These are phyloP conservation scores for Huiozyma sinensis DNA, from an alignment of 805 yeast genomes.

Conservation along the genomic window DNA sequence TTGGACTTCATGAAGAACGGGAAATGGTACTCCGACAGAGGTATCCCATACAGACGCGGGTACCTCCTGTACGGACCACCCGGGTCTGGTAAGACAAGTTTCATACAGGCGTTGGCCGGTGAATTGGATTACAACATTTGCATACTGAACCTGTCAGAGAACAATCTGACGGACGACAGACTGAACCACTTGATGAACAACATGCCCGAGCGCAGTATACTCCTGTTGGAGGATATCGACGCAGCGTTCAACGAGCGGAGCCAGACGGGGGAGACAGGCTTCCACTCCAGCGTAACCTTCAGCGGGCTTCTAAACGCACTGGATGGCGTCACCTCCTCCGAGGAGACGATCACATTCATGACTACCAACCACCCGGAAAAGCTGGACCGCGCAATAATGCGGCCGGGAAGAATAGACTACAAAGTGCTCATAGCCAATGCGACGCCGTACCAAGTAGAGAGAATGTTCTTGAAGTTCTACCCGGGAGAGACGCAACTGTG, in stretches of 20 bases:
- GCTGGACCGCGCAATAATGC: slow-evolving; percentile 80
- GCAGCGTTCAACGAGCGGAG: slow-evolving; percentile 85
- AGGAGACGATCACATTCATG: slow-evolving; percentile 93
- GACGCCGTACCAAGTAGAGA: slow-evolving; percentile 61
- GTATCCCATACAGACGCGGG: slow-evolving; percentile 96
- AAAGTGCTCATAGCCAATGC: slow-evolving; percentile 81
- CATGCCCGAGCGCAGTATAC: slow-evolving; percentile 78
- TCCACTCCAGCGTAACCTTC: slow-evolving; percentile 81
- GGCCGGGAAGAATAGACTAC: slow-evolving; percentile 92
- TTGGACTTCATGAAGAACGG: slow-evolving; percentile 70
- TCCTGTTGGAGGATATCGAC: slow-evolving; percentile 86
- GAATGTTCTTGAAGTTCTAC: slow-evolving; percentile 85
- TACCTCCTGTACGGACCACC: slow-evolving; percentile 94
- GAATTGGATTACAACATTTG: slow-evolving; percentile 93
- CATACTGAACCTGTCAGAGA: slow-evolving; percentile 80
- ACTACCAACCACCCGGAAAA: slow-evolving; percentile 95
- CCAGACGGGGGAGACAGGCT: slow-evolving; percentile 70
- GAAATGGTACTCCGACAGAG: slow-evolving; percentile 87
- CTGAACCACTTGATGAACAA: slow-evolving; percentile 93
- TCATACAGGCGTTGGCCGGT: slow-evolving; percentile 94
- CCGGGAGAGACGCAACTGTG: slow-evolving; percentile 49
- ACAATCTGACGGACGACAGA: slow-evolving; percentile 87
- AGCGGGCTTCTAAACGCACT: slow-evolving; percentile 88
- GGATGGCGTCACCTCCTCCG: slow-evolving; percentile 97
- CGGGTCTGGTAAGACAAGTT: slow-evolving; percentile 92